Percentiles rank a stretch among this genome's conserved stretches.
These are phyloP conservation scores for Pyrenophora tritici-repentis DNA, from an alignment of 2,329 filamentous ascomycete species.

Conservation along the genomic window DNA sequence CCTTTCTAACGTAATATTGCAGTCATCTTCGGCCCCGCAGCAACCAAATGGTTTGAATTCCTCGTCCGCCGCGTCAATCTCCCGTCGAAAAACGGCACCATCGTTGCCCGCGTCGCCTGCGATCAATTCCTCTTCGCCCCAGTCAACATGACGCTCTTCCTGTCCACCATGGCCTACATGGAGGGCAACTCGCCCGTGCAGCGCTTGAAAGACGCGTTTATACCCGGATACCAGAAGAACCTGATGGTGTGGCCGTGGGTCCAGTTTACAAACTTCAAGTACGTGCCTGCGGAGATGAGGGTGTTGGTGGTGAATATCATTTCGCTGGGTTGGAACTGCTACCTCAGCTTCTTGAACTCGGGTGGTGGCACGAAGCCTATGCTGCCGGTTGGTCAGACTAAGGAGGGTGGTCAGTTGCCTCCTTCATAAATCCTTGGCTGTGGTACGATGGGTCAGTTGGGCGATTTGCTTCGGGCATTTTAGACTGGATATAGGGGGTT, in stretches of 20 bases:
- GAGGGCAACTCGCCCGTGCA: slow-evolving; percentile 69
- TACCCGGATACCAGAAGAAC: slow-evolving; percentile 76
- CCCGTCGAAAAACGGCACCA: slow-evolving; percentile 69
- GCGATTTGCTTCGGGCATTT: no score
- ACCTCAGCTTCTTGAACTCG: slow-evolving; percentile 47
- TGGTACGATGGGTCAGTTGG: no score
- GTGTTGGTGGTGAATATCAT: slow-evolving; percentile 87
- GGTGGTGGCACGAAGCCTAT: slow-evolving; percentile 27
- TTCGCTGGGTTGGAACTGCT: slow-evolving; percentile 60
- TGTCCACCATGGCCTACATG: slow-evolving; percentile 81
- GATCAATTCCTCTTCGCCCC: slow-evolving; percentile 87
- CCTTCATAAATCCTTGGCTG: slow-evolving; percentile 22
- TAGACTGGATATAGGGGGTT: no score
- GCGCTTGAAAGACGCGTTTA: slow-evolving; percentile 74
- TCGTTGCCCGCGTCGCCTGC: slow-evolving; percentile 72
- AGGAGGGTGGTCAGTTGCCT: slow-evolving; percentile 34
- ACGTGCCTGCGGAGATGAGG: slow-evolving; percentile 81
- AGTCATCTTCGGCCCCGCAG: slow-evolving; percentile 85
- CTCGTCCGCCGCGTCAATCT: slow-evolving; percentile 72
- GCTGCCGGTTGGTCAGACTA: slow-evolving; percentile 17
- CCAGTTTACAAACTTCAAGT: slow-evolving; percentile 84
- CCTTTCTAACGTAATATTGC: slow-evolving; percentile 7
- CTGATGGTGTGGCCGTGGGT: slow-evolving; percentile 87
- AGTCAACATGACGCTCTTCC: slow-evolving; percentile 78
- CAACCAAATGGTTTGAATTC: slow-evolving; percentile 84